phyloP scores from a whole-genome alignment of 352 stramenopile genomes.

The Aphanomyces stellatus region DNA sequence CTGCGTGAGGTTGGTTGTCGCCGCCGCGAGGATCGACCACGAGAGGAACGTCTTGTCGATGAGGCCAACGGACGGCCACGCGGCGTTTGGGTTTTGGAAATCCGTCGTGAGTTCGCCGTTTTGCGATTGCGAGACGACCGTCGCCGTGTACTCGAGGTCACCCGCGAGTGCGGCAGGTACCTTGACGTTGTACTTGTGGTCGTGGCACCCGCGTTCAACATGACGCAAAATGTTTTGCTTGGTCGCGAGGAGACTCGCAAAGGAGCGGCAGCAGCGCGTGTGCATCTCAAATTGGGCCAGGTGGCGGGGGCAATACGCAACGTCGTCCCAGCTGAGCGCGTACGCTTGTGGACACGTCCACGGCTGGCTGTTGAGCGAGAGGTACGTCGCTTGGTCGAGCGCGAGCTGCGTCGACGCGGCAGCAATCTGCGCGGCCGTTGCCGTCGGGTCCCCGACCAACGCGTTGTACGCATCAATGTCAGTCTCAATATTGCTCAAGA shows the following conservation, averaged over 20 bases:
- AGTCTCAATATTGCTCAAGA: no score
- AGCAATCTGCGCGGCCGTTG: no score
- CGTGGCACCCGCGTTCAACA: background rate
- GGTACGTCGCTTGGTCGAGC: background rate
- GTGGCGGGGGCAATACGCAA: slow-evolving; percentile 15
- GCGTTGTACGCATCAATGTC: no score
- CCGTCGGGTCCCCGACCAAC: no score
- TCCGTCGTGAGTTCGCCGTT: slow-evolving; percentile 1
- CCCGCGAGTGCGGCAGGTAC: background rate
- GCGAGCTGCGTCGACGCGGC: background rate
- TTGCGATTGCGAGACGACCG: background rate
- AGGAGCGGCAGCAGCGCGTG: slow-evolving; percentile 8
- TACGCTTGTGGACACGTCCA: background rate
- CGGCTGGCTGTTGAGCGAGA: background rate
- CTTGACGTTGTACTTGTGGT: background rate
- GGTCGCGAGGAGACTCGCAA: background rate
- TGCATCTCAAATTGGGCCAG: slow-evolving; percentile 13
- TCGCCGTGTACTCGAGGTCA: slow-evolving; percentile 7
- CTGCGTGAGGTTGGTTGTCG: background rate
- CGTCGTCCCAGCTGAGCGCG: slow-evolving; percentile 3
- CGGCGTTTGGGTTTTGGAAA: no score
- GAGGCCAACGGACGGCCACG: background rate
- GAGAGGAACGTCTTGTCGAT: slow-evolving; percentile 1
- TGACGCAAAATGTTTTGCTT: background rate
- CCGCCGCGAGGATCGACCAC: slow-evolving; percentile 5